These are phyloP conservation scores for Suhomyces chickasaworum DNA, from an alignment of 1,139 yeast species.

Conservation along the genomic window DNA sequence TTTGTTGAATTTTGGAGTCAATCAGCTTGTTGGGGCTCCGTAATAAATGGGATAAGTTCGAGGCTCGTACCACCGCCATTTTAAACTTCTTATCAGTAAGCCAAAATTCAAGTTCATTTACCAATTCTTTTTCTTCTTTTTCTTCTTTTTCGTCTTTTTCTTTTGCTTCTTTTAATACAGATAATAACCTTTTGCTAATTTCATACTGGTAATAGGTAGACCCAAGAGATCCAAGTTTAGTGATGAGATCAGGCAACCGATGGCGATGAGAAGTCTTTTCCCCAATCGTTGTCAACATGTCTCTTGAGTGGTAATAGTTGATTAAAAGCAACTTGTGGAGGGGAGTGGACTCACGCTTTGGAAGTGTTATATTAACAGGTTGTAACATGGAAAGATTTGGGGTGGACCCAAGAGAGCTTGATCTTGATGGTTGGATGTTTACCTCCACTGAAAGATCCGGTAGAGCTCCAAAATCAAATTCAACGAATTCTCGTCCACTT, in stretches of 20 bases:
- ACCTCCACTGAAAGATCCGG: slow-evolving; percentile 4
- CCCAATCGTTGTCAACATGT: slow-evolving; percentile 14
- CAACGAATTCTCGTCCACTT: background rate
- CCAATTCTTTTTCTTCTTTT: background rate
- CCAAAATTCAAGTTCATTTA: slow-evolving; percentile 9
- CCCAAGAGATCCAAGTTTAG: slow-evolving; percentile 23
- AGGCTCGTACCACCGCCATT: slow-evolving; percentile 16
- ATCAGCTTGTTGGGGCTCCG: background rate
- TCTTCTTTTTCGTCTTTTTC: background rate
- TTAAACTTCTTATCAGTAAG: slow-evolving; percentile 24
- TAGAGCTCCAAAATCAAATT: background rate
- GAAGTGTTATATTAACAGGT: slow-evolving; percentile 6
- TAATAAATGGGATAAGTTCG: slow-evolving; percentile 9
- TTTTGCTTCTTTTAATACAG: too few relatives aligned
- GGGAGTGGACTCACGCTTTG: slow-evolving; percentile 2
- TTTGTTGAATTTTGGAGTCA: slow-evolving; percentile 7
- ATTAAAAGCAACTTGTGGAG: slow-evolving; percentile 19
- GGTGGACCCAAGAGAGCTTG: too few relatives aligned
- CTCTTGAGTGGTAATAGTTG: slow-evolving; percentile 21
- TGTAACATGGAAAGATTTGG: too few relatives aligned
- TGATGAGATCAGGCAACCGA: slow-evolving; percentile 16
- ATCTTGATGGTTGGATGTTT: background rate
- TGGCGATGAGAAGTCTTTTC: slow-evolving; percentile 9
- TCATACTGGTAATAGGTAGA: slow-evolving; percentile 19
- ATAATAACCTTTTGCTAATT: slow-evolving; percentile 15